Percentiles rank a stretch among this genome's conserved stretches.
Conservation (phyloP, 2,329 filamentous ascomycete species). For the Kalaharituber pfeilii region DNA sequence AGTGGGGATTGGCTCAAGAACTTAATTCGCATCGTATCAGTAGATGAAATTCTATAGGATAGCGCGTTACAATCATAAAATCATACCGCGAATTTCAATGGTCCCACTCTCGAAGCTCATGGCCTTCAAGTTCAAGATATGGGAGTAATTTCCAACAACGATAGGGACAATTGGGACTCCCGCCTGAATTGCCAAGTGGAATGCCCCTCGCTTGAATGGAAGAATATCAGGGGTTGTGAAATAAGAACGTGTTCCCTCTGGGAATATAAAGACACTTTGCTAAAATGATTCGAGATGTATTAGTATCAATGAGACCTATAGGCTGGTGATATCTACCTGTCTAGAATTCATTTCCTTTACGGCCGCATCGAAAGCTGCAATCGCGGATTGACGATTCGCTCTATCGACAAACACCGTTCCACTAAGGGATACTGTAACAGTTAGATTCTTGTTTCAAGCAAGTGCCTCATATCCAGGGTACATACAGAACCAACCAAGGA, state of each 20-base stretch:
- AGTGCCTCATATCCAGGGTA: not conserved
- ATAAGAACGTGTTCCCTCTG: constrained; percentile 84
- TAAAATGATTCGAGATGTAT: not conserved
- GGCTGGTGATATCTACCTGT: constrained; percentile 23
- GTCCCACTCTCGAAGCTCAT: constrained; percentile 48
- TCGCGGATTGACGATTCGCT: constrained; percentile 61
- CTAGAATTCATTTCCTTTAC: constrained; percentile 58
- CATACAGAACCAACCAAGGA: constrained; percentile 77
- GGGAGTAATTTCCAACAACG: constrained; percentile 62
- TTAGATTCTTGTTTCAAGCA: not conserved
- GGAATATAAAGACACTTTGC: constrained; percentile 36
- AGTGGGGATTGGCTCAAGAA: constrained; percentile 66
- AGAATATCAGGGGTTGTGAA: constrained; percentile 61
- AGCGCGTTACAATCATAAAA: constrained; percentile 2
- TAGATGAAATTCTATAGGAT: constrained; percentile 2
- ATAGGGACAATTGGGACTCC: constrained; percentile 84
- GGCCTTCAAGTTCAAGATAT: constrained; percentile 48
- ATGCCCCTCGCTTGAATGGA: constrained; percentile 98
- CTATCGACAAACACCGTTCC: constrained; percentile 93
- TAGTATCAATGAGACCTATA: not conserved
- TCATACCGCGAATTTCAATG: constrained; percentile 57
- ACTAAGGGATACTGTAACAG: constrained; percentile 44
- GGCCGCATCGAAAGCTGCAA: constrained; percentile 70
- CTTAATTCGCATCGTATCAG: constrained; percentile 29
- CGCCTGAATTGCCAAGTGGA: constrained; percentile 87